Evolutionary conservation across 2,329 filamentous ascomycete species (phyloP).

Genomic region (Madurella mycetomatis): DNA sequence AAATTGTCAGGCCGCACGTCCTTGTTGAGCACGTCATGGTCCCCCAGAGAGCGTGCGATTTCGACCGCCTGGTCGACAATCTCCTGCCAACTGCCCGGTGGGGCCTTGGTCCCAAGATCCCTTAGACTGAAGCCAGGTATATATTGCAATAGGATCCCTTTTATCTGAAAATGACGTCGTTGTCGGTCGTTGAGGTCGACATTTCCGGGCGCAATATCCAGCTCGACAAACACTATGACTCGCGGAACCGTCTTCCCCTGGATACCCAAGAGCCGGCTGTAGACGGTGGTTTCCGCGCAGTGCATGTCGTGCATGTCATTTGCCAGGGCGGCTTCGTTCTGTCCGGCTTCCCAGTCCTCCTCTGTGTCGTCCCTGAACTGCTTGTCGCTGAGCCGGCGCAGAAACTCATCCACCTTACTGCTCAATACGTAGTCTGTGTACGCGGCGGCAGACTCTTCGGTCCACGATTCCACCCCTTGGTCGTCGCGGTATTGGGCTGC

Average conservation of each 20-base stretch:
- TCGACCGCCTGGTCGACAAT: slow-evolving; percentile 23
- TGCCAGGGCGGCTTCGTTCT: slow-evolving; percentile 10
- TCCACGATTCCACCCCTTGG: slow-evolving; percentile 15
- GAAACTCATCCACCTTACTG: background rate
- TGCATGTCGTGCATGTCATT: slow-evolving; percentile 8
- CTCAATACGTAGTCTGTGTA: background rate
- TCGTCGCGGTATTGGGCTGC: slow-evolving; percentile 18
- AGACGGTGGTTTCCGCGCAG: slow-evolving; percentile 19
- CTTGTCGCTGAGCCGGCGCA: background rate
- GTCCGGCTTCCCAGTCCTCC: slow-evolving; percentile 18
- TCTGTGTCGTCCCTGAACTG: slow-evolving; percentile 10
- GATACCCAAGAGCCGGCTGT: slow-evolving; percentile 13
- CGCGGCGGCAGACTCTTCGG: background rate
- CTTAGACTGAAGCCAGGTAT: slow-evolving; percentile 17
- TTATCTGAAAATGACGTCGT: slow-evolving; percentile 8
- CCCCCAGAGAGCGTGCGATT: slow-evolving; percentile 17
- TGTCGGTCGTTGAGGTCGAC: background rate
- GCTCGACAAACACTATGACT: slow-evolving; percentile 12
- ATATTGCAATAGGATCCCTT: slow-evolving; percentile 24
- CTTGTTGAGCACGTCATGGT: slow-evolving; percentile 25
- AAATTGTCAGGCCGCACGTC: slow-evolving; percentile 27
- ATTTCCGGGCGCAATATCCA: slow-evolving; percentile 4
- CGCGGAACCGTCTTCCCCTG: slow-evolving; percentile 23
- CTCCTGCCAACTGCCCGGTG: slow-evolving; percentile 8
- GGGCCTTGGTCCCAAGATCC: background rate